Evolutionary conservation across 352 stramenopile genomes (phyloP).

Genomic region (Pelagophyceae sp.): DNA sequence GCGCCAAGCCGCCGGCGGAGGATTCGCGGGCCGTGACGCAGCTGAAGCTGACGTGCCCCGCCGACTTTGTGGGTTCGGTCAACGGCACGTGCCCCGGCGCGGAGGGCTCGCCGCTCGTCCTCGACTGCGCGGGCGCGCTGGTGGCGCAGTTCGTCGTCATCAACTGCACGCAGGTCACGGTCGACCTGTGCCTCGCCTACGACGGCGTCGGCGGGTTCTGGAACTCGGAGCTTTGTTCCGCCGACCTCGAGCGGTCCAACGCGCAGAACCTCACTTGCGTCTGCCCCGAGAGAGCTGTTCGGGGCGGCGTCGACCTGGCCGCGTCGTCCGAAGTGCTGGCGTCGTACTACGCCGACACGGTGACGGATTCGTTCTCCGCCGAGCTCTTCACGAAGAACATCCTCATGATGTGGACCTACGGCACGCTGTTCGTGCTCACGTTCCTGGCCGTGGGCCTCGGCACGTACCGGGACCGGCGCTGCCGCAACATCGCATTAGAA

Average conservation of each 20-base stretch:
- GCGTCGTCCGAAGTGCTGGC: background rate
- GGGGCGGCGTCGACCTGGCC: background rate
- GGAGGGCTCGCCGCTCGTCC: background rate
- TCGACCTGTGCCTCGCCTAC: background rate
- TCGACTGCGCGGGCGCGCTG: background rate
- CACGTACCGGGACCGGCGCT: background rate
- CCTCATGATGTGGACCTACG: background rate
- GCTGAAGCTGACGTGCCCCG: background rate
- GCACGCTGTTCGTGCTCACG: background rate
- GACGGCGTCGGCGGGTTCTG: background rate
- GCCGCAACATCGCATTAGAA: too few relatives aligned
- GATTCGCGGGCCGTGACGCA: background rate
- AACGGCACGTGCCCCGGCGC: background rate
- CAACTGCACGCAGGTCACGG: background rate
- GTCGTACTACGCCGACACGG: background rate
- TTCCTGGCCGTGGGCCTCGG: background rate
- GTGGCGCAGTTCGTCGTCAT: background rate
- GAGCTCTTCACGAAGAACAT: background rate
- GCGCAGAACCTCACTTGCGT: background rate
- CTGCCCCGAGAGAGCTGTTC: background rate
- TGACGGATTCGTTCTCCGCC: background rate
- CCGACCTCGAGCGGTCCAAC: background rate
- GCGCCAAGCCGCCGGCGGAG: background rate
- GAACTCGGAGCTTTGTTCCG: background rate
- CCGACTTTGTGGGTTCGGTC: background rate